Percentiles rank a stretch among this genome's conserved stretches.
These are phyloP conservation scores for Pseudogymnoascus sp. DNA, from an alignment of 2,329 filamentous ascomycete species.

Conservation along the genomic window DNA sequence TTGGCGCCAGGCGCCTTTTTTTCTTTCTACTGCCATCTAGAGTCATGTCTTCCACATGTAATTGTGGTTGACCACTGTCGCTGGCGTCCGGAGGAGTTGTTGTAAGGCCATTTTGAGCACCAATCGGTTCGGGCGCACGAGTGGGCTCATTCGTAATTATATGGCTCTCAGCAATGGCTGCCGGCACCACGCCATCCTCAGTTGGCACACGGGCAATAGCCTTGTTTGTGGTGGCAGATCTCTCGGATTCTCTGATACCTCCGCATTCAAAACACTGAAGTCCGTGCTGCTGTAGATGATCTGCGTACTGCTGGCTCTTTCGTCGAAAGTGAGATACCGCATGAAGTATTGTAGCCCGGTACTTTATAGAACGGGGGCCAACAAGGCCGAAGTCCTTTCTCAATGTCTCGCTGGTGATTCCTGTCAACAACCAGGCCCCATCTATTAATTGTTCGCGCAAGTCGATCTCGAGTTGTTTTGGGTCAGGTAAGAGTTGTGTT, in stretches of 20 bases:
- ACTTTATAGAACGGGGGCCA: constrained; percentile 6
- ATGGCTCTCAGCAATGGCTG: background rate
- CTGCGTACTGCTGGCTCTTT: background rate
- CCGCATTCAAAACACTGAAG: background rate
- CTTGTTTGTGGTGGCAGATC: constrained; percentile 3
- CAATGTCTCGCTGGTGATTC: constrained; percentile 20
- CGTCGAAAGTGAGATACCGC: background rate
- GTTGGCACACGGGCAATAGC: background rate
- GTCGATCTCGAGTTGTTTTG: background rate
- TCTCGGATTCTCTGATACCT: background rate
- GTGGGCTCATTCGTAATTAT: background rate
- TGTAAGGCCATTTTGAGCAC: background rate
- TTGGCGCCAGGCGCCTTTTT: constrained; percentile 28
- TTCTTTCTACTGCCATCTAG: constrained; percentile 20
- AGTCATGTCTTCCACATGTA: background rate
- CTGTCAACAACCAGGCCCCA: constrained; percentile 20
- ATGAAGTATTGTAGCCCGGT: constrained; percentile 7
- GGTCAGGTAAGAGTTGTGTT: background rate
- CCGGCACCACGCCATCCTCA: background rate
- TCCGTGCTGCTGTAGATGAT: background rate
- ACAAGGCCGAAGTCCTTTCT: constrained; percentile 22
- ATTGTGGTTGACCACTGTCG: background rate
- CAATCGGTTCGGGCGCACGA: background rate
- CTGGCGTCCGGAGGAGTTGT: background rate
- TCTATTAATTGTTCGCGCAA: constrained; percentile 8